phyloP scores from a whole-genome alignment of 2,329 filamentous ascomycete genomes.

The Microsporum ferrugineum region DNA sequence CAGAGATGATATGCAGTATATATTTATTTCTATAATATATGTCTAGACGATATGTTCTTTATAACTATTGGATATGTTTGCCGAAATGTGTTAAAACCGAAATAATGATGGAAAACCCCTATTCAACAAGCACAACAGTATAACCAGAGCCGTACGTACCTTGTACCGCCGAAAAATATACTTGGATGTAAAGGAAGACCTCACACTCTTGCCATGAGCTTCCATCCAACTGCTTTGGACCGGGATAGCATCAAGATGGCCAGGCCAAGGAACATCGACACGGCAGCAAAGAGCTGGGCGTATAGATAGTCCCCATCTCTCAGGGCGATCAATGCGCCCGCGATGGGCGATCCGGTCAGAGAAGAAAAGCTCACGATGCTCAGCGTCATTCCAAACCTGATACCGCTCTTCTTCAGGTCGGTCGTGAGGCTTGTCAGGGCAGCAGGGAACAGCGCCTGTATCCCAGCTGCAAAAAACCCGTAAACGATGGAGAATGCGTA shows the following conservation, averaged over 20 bases:
- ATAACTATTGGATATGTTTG: not conserved
- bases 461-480: conserved; percentile 51
- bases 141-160: not conserved
- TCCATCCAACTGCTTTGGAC: conserved; percentile 28
- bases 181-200: not conserved
- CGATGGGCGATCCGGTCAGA: conserved; percentile 45
- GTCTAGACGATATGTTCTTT: not conserved
- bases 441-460: conserved; percentile 57
- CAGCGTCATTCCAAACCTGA: conserved; percentile 48
- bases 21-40: not conserved
- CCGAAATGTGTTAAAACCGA: not conserved
- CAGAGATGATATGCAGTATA: no score
- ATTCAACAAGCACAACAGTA: no score
- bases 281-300: conserved; percentile 43
- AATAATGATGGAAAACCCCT: not conserved
- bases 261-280: conserved; percentile 34
- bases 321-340: conserved; percentile 40
- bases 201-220: conserved; percentile 25
- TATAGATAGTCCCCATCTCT: conserved; percentile 39
- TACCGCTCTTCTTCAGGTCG: conserved; percentile 43
- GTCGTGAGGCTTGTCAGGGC: conserved; percentile 45
- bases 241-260: conserved; percentile 34
- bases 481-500: conserved; percentile 55
- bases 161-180: not conserved
- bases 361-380: conserved; percentile 44